A percentile compares a stretch with the other conserved stretches of the same genome.
Evolutionary conservation across 192 early-diverging fungal species (phyloP).

Genomic region (Radiomyces spectabilis): DNA sequence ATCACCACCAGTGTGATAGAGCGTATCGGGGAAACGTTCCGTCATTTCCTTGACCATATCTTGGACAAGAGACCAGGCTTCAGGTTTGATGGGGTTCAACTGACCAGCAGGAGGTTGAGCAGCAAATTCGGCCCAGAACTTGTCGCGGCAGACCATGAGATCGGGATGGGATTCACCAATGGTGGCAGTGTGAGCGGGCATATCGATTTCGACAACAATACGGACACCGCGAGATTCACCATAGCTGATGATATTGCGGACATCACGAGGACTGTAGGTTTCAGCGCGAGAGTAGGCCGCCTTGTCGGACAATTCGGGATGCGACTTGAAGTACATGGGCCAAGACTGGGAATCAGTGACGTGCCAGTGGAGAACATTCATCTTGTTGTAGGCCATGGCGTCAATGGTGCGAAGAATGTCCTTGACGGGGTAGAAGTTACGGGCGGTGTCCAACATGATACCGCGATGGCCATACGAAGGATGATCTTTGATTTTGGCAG

Average conservation of each 20-base stretch:
- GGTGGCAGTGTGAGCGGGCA: slow-evolving; percentile 67
- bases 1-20: slow-evolving; percentile 73
- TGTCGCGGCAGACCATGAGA: slow-evolving; percentile 49
- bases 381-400: slow-evolving; percentile 64
- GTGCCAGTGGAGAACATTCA: slow-evolving; percentile 78
- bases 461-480: slow-evolving; percentile 69
- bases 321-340: slow-evolving; percentile 55
- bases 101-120: slow-evolving; percentile 79
- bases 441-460: slow-evolving; percentile 55
- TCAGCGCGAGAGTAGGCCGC: slow-evolving; percentile 59
- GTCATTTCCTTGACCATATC: slow-evolving; percentile 53
- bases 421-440: slow-evolving; percentile 58
- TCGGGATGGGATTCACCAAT: slow-evolving; percentile 38
- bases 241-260: slow-evolving; percentile 59
- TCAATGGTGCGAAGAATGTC: slow-evolving; percentile 54
- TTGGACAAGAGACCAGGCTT: slow-evolving; percentile 48
- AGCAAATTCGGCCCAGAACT: slow-evolving; percentile 56
- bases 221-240: slow-evolving; percentile 70
- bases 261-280: slow-evolving; percentile 62
- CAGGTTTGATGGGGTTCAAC: slow-evolving; percentile 58
- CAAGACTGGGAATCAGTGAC: slow-evolving; percentile 62
- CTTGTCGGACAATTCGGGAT: slow-evolving; percentile 53
- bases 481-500: slow-evolving; percentile 52
- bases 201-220: slow-evolving; percentile 80
- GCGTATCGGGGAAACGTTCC: slow-evolving; percentile 57